Percentiles rank a stretch among this genome's conserved stretches.
Conservation (phyloP, 495 filamentous ascomycete genomes). For the Friedmanniomyces simplex region DNA sequence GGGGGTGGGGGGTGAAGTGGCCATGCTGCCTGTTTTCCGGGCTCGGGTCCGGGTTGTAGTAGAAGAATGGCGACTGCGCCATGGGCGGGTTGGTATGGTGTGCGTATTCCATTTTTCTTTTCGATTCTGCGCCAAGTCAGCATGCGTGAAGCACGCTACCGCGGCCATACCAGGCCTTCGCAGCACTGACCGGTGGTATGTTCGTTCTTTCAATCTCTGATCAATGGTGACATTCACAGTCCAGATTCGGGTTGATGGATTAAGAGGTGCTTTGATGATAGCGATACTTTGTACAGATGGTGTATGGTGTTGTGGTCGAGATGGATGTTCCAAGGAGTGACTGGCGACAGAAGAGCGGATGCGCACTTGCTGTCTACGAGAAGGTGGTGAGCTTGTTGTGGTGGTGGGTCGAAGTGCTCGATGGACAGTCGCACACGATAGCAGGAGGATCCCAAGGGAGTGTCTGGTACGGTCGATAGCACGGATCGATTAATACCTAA, state of each 20-base stretch:
- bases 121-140: not conserved
- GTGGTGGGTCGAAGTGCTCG: not conserved
- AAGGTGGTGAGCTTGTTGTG: not conserved
- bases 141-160: not conserved
- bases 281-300: not conserved
- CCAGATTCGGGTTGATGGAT: not conserved
- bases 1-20: constrained; percentile 61
- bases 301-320: constrained; percentile 1
- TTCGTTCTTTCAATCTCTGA: not conserved
- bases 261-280: not conserved
- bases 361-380: constrained; percentile 3
- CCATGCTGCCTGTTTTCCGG: constrained; percentile 68
- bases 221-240: not conserved
- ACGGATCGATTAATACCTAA: constrained; percentile 15
- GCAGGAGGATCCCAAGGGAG: constrained; percentile 13
- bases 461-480: constrained; percentile 17
- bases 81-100: constrained; percentile 46
- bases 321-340: constrained; percentile 14
- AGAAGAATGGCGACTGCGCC: constrained; percentile 78
- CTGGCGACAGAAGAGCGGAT: constrained; percentile 9
- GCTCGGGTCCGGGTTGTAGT: constrained; percentile 73
- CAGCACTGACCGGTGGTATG: not conserved
- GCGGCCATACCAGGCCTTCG: not conserved
- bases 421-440: constrained; percentile 13
- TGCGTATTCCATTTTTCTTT: constrained; percentile 37